Conservation (phyloP, 805 yeast species). For the Kuraishia molischiana region DNA sequence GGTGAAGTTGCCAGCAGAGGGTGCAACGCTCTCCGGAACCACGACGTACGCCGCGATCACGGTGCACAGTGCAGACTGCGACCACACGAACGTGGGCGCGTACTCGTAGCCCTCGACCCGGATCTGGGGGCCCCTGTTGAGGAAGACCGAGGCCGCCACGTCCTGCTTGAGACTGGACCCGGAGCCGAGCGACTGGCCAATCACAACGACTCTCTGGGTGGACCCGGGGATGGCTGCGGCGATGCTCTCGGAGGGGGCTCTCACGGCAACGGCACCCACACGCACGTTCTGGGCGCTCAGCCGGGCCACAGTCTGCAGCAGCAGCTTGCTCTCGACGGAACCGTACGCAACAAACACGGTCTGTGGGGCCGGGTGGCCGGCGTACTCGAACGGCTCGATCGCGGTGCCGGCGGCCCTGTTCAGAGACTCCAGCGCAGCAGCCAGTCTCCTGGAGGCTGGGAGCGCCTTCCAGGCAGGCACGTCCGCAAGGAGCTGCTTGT, state of each 20-base stretch:
- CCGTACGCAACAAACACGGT: constrained; percentile 82
- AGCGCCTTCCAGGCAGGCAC: constrained; percentile 15
- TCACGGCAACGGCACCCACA: constrained; percentile 60
- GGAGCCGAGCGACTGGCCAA: constrained; percentile 41
- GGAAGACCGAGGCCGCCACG: constrained; percentile 61
- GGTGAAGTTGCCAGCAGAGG: constrained; percentile 34
- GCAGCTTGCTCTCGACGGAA: constrained; percentile 49
- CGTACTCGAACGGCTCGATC: constrained; percentile 58
- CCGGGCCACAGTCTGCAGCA: constrained; percentile 32
- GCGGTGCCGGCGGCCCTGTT: constrained; percentile 45
- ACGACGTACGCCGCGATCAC: constrained; percentile 33
- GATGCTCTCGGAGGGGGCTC: constrained; percentile 64
- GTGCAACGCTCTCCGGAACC: constrained; percentile 22
- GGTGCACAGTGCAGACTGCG: constrained; percentile 40
- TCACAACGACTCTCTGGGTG: constrained; percentile 51
- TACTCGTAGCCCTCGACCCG: constrained; percentile 42
- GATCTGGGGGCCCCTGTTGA: constrained; percentile 29
- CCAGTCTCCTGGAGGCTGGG: constrained; percentile 26
- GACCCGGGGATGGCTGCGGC: constrained; percentile 46
- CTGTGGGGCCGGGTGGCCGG: constrained; percentile 51
- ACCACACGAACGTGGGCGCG: constrained; percentile 44
- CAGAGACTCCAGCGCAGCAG: constrained; percentile 36
- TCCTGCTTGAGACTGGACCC: constrained; percentile 54
- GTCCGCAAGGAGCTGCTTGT: constrained; percentile 25
- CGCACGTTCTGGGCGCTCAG: constrained; percentile 22